A percentile compares a stretch with the other conserved stretches of the same genome.
Evolutionary conservation across 176 grass and related monocot genomes (phyloP).

Genomic region (Coix lacrymajobi): DNA sequence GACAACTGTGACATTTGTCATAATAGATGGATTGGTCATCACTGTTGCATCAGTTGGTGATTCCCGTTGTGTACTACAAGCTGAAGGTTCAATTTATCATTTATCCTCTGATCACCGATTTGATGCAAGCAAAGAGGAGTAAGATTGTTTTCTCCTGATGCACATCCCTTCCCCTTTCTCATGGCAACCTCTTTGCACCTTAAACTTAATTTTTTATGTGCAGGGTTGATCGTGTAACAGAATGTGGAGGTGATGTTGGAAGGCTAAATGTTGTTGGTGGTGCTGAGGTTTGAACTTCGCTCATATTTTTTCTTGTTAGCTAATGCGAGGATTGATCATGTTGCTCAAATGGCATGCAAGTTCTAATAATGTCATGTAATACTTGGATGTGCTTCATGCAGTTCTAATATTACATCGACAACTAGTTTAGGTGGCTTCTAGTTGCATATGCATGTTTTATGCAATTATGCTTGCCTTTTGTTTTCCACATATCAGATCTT

Average conservation of each 20-base stretch:
- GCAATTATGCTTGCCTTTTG: background rate
- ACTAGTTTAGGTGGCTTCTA: background rate
- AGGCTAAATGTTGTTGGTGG: slow-evolving; percentile 75
- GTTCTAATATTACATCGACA: background rate
- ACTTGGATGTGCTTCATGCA: background rate
- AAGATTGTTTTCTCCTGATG: slow-evolving; percentile 34
- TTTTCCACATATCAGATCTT: background rate
- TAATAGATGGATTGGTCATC: slow-evolving; percentile 80
- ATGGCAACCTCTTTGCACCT: slow-evolving; percentile 9
- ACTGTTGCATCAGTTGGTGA: slow-evolving; percentile 92
- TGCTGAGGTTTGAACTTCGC: slow-evolving; percentile 63
- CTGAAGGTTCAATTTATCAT: slow-evolving; percentile 79
- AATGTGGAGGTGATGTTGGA: slow-evolving; percentile 89
- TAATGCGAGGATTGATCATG: background rate
- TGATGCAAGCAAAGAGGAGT: slow-evolving; percentile 90
- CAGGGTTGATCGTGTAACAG: slow-evolving; percentile 92
- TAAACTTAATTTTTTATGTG: slow-evolving; percentile 23
- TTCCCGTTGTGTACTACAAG: slow-evolving; percentile 85
- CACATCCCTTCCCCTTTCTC: background rate
- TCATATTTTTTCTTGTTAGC: background rate
- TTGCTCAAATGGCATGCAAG: background rate
- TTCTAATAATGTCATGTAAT: background rate
- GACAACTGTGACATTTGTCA: slow-evolving; percentile 91
- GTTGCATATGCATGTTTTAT: background rate
- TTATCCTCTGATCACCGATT: slow-evolving; percentile 89